Evolutionary conservation across 148 eudicot genomes (phyloP).

Genomic region (Fagopyrum homotropicum): DNA sequence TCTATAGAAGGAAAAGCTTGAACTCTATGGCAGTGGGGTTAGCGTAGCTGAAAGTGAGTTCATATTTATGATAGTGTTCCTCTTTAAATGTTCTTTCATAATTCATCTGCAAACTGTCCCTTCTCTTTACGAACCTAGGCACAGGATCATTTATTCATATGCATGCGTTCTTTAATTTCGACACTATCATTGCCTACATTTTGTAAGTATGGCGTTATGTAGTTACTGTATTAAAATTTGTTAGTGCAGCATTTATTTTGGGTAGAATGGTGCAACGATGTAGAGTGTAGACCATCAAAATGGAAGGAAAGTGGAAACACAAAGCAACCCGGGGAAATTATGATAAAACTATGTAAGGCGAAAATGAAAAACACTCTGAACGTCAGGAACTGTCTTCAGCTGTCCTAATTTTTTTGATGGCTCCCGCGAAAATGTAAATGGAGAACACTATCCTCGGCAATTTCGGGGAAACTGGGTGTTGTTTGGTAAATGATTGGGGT

Average conservation of each 20-base stretch:
- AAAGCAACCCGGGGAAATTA: too few species aligned
- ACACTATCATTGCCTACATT: too few species aligned
- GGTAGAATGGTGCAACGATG: not conserved
- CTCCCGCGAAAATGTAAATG: too few species aligned
- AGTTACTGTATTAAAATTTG: not conserved
- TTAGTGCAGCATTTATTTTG: not conserved
- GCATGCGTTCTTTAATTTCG: not conserved
- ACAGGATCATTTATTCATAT: not conserved
- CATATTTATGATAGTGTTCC: not conserved
- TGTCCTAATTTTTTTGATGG: too few species aligned
- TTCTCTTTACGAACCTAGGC: not conserved
- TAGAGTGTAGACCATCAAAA: not conserved
- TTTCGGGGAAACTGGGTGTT: too few species aligned
- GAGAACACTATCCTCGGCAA: too few species aligned
- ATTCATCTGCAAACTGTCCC: not conserved
- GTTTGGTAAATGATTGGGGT: too few species aligned
- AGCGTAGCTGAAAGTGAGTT: conserved; percentile 6
- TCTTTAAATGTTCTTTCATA: not conserved
- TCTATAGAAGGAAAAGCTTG: conserved; percentile 1
- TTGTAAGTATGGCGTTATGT: too few species aligned
- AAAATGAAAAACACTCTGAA: too few species aligned
- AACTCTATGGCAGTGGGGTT: conserved; percentile 8
- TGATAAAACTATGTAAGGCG: too few species aligned
- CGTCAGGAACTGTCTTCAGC: too few species aligned
- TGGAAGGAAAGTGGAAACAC: too few species aligned